phyloP scores from a whole-genome alignment of 495 filamentous ascomycete species.

The Thermothielavioides terrestris region DNA sequence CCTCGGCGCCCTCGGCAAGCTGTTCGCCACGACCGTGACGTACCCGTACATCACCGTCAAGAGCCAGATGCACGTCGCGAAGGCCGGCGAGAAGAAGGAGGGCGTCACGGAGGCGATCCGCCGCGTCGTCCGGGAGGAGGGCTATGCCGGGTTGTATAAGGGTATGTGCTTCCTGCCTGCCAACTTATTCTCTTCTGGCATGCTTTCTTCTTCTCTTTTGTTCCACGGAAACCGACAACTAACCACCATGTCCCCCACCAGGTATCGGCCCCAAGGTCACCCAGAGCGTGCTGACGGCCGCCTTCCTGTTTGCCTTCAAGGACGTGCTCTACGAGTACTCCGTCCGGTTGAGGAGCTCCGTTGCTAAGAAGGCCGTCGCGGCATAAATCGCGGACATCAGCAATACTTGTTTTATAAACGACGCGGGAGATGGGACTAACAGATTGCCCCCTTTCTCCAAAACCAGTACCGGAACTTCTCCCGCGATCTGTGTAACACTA shows the following conservation, averaged over 20 bases:
- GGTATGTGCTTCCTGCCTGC: conserved; percentile 47
- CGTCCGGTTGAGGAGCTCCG: conserved; percentile 35
- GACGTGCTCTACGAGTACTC: conserved; percentile 60
- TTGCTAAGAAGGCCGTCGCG: conserved; percentile 35
- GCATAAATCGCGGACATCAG: conserved; percentile 18
- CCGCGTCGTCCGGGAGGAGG: conserved; percentile 77
- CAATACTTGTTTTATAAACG: too few relatives aligned
- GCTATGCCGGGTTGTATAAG: conserved; percentile 82
- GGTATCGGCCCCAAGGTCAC: conserved; percentile 92
- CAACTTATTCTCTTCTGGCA: background rate
- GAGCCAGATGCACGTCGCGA: conserved; percentile 89
- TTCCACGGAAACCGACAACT: too few relatives aligned
- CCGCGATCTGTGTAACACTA: too few relatives aligned
- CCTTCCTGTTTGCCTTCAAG: conserved; percentile 97
- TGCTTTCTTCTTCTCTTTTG: too few relatives aligned
- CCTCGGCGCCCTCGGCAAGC: conserved; percentile 85
- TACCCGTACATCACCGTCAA: conserved; percentile 99
- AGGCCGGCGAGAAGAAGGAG: conserved; percentile 50
- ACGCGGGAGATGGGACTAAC: background rate
- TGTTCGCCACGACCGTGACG: conserved; percentile 85
- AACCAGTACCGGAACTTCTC: too few relatives aligned
- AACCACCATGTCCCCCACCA: too few relatives aligned
- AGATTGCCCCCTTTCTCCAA: background rate
- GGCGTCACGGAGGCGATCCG: conserved; percentile 65
- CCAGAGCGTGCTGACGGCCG: conserved; percentile 92